Percentiles rank a stretch among this genome's conserved stretches.
Conservation (phyloP, 2,329 filamentous ascomycete species). For the Exophiala sp. region DNA sequence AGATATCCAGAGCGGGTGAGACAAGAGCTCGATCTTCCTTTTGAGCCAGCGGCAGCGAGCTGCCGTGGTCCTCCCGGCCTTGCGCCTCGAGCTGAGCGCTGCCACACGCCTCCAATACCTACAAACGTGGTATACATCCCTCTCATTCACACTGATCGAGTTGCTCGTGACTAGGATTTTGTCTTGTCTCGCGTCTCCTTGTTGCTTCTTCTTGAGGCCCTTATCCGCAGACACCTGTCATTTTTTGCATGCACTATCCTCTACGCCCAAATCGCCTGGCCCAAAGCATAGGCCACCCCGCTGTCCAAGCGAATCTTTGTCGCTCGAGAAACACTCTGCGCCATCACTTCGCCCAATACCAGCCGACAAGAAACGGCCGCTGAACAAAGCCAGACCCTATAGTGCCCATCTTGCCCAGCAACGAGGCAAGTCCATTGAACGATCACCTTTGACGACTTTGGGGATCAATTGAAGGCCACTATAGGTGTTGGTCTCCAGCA, state of each 20-base stretch:
- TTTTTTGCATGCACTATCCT: neutral
- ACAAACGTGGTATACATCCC: too few relatives aligned
- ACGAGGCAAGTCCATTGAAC: neutral
- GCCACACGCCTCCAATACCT: too few relatives aligned
- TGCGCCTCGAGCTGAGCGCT: too few relatives aligned
- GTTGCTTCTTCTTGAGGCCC: neutral
- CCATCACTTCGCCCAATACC: neutral
- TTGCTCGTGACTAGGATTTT: neutral
- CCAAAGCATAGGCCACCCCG: conserved; percentile 1
- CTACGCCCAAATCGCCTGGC: conserved; percentile 2
- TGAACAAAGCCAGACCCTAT: neutral
- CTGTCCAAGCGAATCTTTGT: conserved; percentile 8
- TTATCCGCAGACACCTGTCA: conserved; percentile 4
- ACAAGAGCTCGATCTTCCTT: too few relatives aligned
- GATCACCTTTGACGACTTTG: neutral
- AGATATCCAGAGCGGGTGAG: too few relatives aligned
- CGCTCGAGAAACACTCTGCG: conserved; percentile 15
- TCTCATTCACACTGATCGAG: too few relatives aligned
- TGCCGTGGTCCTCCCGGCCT: too few relatives aligned
- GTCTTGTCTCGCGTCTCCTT: neutral
- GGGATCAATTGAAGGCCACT: too few relatives aligned
- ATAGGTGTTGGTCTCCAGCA: too few relatives aligned
- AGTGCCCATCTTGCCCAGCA: conserved; percentile 4
- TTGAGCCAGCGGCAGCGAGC: too few relatives aligned
- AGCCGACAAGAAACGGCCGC: neutral